These are phyloP conservation scores for Scheffersomyces quercinus DNA, from an alignment of 1,139 yeast species.

Conservation along the genomic window DNA sequence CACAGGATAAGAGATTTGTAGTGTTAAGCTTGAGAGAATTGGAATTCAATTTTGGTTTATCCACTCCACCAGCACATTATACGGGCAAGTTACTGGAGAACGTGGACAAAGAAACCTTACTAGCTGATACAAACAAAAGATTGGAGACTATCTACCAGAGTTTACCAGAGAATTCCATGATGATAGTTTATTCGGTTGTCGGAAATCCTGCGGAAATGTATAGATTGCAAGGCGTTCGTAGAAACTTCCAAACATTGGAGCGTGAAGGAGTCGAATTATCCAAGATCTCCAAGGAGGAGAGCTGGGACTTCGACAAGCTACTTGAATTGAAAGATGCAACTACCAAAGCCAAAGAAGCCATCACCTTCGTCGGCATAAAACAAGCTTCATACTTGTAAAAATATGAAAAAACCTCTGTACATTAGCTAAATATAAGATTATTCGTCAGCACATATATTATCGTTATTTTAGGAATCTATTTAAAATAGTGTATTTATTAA, in stretches of 20 bases:
- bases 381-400: too few species aligned
- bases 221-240: constrained; percentile 43
- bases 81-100: constrained; percentile 1
- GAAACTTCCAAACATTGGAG: constrained; percentile 36
- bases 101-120: constrained; percentile 5
- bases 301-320: constrained; percentile 55
- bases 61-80: constrained; percentile 7
- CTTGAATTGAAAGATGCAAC: constrained; percentile 41
- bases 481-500: too few species aligned
- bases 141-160: constrained; percentile 49
- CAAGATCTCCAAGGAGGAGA: constrained; percentile 43
- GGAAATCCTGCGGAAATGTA: constrained; percentile 61
- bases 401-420: too few species aligned
- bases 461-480: too few species aligned
- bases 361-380: constrained; percentile 42
- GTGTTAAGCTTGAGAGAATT: constrained; percentile 61
- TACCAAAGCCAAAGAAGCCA: constrained; percentile 53
- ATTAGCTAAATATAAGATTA: too few species aligned
- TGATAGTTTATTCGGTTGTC: constrained; percentile 63
- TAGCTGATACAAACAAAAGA: constrained; percentile 37
- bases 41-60: constrained; percentile 43
- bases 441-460: too few species aligned
- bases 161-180: constrained; percentile 59
- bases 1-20: constrained; percentile 44
- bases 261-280: constrained; percentile 38